Base-by-base conservation (phyloP, 2,329 filamentous ascomycete species). In the Aureobasidium melanogenum region DNA sequence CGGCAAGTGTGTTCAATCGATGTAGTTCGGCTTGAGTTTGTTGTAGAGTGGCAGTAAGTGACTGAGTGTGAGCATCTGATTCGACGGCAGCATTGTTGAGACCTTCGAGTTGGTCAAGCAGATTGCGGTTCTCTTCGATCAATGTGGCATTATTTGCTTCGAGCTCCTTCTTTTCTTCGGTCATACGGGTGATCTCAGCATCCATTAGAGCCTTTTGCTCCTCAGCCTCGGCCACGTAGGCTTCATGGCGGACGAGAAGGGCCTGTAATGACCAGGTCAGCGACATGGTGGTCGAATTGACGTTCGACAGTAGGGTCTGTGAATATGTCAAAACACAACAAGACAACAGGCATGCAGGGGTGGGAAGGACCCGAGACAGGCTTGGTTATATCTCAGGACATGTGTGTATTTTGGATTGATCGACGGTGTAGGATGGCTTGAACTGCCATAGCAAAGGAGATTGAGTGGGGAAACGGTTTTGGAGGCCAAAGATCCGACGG, bases 141-240 rank as follows among this genome's bases (percentile, higher is more conserved):
- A 87, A 88, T 63, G 81, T 81, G 60, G 86, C 85, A 76, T 97
- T 99, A n/a, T 39, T 54, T 7, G 15, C 34, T 54, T 81, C 61
- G 85, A 85, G 76, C 97, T 99, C 70, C 58, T 72, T 67, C 76
- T 96, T 96, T 67, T 86, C 81, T 55, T 73, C 74, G 76, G 96
- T 90, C 57, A 99, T 80, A 65, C 81, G 81, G 67, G 88, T 86
- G 71, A 97, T 91, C 64, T 84, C 88, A 50, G 79, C 75, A 47
- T 84, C 82, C 75, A 97, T 85, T 64, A 87, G 84, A 64, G 81
- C 78, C 63, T 92, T 88, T 72, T 97, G 91, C 67, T 86, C 85
- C 78, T 96, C 91, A 63, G 92, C 91, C 73, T 96, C 91, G 67
- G 87, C 87, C 82, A 97, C 93, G 75, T 96, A 97, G 63, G 89